Conservation (phyloP, 345 rosid genomes). For the Populus nigra region DNA sequence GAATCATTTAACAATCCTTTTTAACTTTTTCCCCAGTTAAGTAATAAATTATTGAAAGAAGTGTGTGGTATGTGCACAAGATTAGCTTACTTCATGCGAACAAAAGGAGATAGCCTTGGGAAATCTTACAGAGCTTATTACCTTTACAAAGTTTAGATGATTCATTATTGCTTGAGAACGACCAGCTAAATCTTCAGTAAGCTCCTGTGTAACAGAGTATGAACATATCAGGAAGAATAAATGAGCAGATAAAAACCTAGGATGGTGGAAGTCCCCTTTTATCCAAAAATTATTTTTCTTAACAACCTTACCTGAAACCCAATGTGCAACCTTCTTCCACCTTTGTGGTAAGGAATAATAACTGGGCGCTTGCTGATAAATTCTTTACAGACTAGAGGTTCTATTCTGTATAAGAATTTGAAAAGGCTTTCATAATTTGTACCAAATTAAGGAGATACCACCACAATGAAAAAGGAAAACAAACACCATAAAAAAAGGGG, state of each 20-base stretch:
- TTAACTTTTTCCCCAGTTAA: background rate
- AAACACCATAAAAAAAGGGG: background rate
- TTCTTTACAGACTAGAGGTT: conserved; percentile 93
- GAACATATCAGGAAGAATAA: conserved; percentile 3
- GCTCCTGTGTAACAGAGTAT: conserved; percentile 50
- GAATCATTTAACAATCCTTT: background rate
- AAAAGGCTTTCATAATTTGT: conserved; percentile 2
- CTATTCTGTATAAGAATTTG: conserved; percentile 52
- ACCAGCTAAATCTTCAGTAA: conserved; percentile 69
- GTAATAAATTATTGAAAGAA: background rate
- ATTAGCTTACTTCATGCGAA: background rate
- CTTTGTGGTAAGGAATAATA: conserved; percentile 89
- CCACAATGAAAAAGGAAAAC: background rate
- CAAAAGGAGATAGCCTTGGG: background rate
- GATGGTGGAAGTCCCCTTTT: background rate
- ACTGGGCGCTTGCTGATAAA: conserved; percentile 65
- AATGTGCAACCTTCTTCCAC: conserved; percentile 94
- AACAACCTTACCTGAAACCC: conserved; percentile 66
- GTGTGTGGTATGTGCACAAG: background rate
- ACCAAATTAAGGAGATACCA: background rate
- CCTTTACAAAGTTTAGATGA: conserved; percentile 58
- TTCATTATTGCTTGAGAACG: conserved; percentile 67
- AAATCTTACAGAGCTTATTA: conserved; percentile 14
- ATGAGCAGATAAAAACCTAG: background rate
- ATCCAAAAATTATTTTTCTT: background rate